Evolutionary conservation across 2,329 filamentous ascomycete genomes (phyloP), one percentile per base, ranked within the genome.

Genomic region (Fusarium coicis): DNA sequence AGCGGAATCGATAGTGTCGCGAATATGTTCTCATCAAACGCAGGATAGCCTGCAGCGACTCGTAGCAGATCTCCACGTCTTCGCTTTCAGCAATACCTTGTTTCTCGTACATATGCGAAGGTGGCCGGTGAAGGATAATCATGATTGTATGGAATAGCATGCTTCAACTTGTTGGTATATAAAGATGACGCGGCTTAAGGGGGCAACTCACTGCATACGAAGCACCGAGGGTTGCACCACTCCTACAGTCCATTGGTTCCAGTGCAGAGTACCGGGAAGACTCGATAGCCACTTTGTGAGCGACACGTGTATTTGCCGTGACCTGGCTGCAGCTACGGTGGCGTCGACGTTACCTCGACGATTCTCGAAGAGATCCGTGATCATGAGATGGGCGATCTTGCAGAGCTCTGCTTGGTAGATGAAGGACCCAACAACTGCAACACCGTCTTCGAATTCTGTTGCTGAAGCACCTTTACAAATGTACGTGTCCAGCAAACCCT

Each of bases 91-190:
- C 77, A 18, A 84, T 80, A 4, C 79, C 81, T 4, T 80, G 79
- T 40, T 83, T 83, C 63, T 81, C 79, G 44, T 86, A 82, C 42
- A 84, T 78, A 54, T 85, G 82, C 6, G 80, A 82, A 4, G 85
- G 85, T 4, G 86, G 86, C 1, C 86, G 82, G 66, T 87, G 85
- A 6, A 87, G 81, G 54, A 87, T 86, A 26, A 87, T 87, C 84
- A 87, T 86, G 53, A 83, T 82, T 2, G 85, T 86, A 63, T 87
- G 85, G 69, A 87, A 87, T 21, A 84, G 74, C 82, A 87, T 85
- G 69, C 80, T 81, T 30, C 21, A 39, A 14, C 16, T 16, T 39
- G 66, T 80, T 43, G 80, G 74, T 36, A 53, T 40, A 12, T 44
- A 43, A n/a, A 37, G 12, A 30, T 34, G n/a, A 7, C 16, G 42